phyloP scores from a whole-genome alignment of 768 basidiomycete species.

The Grammothele lineata region DNA sequence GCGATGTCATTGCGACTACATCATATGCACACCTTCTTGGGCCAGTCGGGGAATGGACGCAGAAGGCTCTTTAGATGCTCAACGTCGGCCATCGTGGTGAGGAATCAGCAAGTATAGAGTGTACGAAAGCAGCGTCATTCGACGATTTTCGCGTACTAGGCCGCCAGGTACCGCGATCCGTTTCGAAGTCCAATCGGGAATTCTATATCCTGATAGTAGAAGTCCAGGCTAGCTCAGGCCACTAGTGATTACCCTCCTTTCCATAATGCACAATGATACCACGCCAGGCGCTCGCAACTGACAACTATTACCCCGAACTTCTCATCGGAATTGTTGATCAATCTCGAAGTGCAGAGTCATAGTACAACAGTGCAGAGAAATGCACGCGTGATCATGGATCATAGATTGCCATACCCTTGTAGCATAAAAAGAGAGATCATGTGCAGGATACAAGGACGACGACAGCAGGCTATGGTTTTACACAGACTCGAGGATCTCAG shows the following conservation, averaged over 20 bases:
- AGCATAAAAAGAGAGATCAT: conserved; percentile 32
- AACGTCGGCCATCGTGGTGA: conserved; percentile 63
- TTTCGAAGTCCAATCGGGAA: too few relatives aligned
- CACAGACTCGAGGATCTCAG: conserved; percentile 88
- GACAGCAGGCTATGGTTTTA: conserved; percentile 49
- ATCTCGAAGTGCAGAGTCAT: too few relatives aligned
- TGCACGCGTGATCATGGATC: conserved; percentile 24
- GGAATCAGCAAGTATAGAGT: neutral
- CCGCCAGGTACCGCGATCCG: too few relatives aligned
- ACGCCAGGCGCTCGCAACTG: too few relatives aligned
- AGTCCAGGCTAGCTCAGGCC: too few relatives aligned
- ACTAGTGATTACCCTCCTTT: too few relatives aligned
- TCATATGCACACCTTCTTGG: conserved; percentile 68
- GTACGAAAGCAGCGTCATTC: neutral
- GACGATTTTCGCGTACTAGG: too few relatives aligned
- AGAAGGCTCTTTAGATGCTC: conserved; percentile 63
- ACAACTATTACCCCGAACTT: too few relatives aligned
- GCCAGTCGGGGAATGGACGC: conserved; percentile 70
- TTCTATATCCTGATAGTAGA: too few relatives aligned
- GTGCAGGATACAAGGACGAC: conserved; percentile 34
- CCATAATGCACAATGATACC: too few relatives aligned
- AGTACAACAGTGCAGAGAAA: neutral
- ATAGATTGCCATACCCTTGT: conserved; percentile 38
- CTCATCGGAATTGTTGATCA: neutral
- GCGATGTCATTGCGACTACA: neutral